A percentile compares a stretch with the other conserved stretches of the same genome.
Evolutionary conservation across 345 rosid species (phyloP).

Genomic region (Melaleuca quinquenervia): DNA sequence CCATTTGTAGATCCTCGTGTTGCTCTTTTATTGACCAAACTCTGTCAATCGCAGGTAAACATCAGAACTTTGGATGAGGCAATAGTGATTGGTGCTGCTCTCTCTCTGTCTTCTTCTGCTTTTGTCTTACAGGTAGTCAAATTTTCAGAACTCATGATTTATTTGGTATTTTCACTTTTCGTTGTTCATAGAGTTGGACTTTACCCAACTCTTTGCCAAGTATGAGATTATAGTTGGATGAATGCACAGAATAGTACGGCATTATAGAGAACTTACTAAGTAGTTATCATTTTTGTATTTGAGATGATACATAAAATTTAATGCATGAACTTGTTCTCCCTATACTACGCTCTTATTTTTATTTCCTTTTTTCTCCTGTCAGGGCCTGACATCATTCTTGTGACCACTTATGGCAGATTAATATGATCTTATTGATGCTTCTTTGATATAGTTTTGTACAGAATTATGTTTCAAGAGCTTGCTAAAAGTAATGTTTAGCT

Average conservation of each 20-base stretch:
- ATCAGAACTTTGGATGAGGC: constrained; percentile 98
- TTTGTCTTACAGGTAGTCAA: constrained; percentile 85
- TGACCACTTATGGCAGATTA: not conserved
- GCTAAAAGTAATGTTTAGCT: constrained; percentile 49
- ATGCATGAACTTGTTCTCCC: not conserved
- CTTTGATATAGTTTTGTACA: not conserved
- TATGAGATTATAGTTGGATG: not conserved
- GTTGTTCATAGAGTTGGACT: not conserved
- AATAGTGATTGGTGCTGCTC: constrained; percentile 92
- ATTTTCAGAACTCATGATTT: not conserved
- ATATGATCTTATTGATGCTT: not conserved
- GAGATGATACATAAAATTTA: not conserved
- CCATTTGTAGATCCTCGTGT: not conserved
- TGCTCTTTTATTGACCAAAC: not conserved
- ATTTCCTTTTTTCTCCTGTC: not conserved
- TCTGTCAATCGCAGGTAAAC: constrained; percentile 48
- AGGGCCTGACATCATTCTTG: not conserved
- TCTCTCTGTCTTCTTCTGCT: constrained; percentile 93
- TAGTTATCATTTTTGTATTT: not conserved
- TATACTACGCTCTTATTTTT: not conserved
- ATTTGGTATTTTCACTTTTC: not conserved
- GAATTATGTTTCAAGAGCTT: constrained; percentile 15
- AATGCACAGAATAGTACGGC: not conserved
- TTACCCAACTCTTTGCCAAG: not conserved
- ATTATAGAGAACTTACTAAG: not conserved